Conservation (phyloP, 1,284 basidiomycete genomes). For the Grifola frondosa region DNA sequence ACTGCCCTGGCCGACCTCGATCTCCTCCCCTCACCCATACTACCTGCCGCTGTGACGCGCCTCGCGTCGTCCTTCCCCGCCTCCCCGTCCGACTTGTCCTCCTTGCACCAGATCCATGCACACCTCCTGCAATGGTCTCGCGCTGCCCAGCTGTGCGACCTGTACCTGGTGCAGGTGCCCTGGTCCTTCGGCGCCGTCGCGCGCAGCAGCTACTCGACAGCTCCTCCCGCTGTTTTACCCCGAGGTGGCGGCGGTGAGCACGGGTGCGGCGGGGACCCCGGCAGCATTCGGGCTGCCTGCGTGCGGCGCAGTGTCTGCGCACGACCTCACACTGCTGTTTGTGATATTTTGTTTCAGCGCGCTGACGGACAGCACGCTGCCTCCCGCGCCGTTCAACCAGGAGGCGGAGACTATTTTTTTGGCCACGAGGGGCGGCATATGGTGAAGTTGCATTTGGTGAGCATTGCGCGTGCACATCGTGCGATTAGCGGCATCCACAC, state of each 20-base stretch:
- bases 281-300: constrained; percentile 21
- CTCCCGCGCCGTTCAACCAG: constrained; percentile 51
- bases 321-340: constrained; percentile 57
- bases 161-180: constrained; percentile 69
- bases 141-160: constrained; percentile 51
- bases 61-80: constrained; percentile 58
- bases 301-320: constrained; percentile 35
- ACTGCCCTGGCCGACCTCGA: too few species aligned
- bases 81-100: constrained; percentile 33
- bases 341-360: constrained; percentile 61
- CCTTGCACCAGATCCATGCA: too few species aligned
- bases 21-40: too few species aligned
- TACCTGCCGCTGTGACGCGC: constrained; percentile 37
- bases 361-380: constrained; percentile 58
- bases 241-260: constrained; percentile 33
- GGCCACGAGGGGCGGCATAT: too few species aligned
- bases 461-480: too few species aligned
- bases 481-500: too few species aligned
- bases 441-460: too few species aligned
- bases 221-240: constrained; percentile 64
- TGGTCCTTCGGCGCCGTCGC: constrained; percentile 77
- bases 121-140: constrained; percentile 52
- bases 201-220: constrained; percentile 56
- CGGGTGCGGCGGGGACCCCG: constrained; percentile 7
- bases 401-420: constrained; percentile 62